phyloP scores from a whole-genome alignment of 345 rosid genomes.

The Triadica sebifera region DNA sequence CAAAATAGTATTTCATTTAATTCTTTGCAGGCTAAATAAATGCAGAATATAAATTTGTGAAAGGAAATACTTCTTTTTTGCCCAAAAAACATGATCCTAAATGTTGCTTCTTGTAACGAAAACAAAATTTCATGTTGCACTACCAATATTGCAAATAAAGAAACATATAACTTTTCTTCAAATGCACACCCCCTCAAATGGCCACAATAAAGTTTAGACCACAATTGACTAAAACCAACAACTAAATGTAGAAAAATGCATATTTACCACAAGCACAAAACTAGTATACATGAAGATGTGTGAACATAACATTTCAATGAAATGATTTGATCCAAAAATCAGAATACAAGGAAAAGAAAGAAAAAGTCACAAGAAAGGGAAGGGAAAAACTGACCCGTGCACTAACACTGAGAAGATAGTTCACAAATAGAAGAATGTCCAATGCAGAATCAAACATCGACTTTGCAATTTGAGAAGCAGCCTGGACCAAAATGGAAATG shows the following conservation, averaged over 20 bases:
- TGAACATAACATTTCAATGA: not conserved
- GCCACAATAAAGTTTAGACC: not conserved
- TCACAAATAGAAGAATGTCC: conserved; percentile 68
- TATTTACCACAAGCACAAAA: not conserved
- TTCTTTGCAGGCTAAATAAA: not conserved
- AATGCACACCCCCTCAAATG: not conserved
- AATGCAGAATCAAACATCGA: conserved; percentile 83
- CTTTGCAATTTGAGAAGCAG: conserved; percentile 77
- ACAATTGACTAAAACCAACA: not conserved
- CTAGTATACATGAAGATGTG: not conserved
- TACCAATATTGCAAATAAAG: not conserved
- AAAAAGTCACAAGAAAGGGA: not conserved
- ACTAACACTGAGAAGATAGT: conserved; percentile 68
- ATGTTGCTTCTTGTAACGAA: not conserved
- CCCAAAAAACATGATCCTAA: not conserved
- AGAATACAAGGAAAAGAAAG: not conserved
- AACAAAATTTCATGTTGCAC: not conserved
- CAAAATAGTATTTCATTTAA: not conserved
- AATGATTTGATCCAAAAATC: not conserved
- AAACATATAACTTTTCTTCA: no score
- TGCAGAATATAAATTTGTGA: not conserved
- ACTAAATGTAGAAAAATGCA: no score
- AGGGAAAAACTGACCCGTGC: conserved; percentile 61
- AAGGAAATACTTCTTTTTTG: not conserved
- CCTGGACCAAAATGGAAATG: conserved; percentile 59